Evolutionary conservation across 1,284 basidiomycete genomes (phyloP), one percentile per base, ranked within the genome.

Genomic region (Sporisorium exsertum): DNA sequence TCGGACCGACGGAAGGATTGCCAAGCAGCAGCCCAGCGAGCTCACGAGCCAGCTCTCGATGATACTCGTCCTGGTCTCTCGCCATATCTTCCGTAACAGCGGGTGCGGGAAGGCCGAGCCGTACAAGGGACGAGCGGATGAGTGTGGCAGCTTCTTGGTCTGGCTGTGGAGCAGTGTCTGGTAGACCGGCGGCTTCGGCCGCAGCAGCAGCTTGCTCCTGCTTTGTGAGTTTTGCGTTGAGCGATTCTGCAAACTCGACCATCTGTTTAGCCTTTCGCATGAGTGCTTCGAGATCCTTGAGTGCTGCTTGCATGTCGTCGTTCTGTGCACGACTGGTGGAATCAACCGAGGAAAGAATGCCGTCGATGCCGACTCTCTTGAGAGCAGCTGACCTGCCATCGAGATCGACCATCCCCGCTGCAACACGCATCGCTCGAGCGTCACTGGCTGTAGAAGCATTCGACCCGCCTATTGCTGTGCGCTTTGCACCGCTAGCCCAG

Each of bases 211-310:
- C 65, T 26, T 67, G 85, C 22, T 91, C 88, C 16, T 89, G 87
- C 4, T 89, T 88, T 9, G 91, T 91, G 12, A 97, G 88, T 72
- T 91, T 93, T 68, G 93, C 90, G 84, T 94, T 95, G 74, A 98
- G 90, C 53, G 94, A 91, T 70, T 92, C 92, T 1, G 96, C 95
- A 29, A 97, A 89, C 45, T 90, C 90, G 59, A 89, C 95, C 92
- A 99, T 97, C 78, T 95, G 93, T 77, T 91, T 92, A 0, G 95
- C 95, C 84, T 95, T 93, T 56, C 92, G 88, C 92, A 94, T 95
- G 46, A 99, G 88, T 0, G 93, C 92, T 82, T 98, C 94, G 26
- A 99, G 89, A 82, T 98, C 96, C 77, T 91, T 89, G 55, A 99
- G 89, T 0, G 95, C 93, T 77, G 91, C 90, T 51, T 90, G 89